Evolutionary conservation across 192 early-diverging fungal species (phyloP), one percentile per base, ranked within the genome.

Genomic region (Dissophora globulifera): DNA sequence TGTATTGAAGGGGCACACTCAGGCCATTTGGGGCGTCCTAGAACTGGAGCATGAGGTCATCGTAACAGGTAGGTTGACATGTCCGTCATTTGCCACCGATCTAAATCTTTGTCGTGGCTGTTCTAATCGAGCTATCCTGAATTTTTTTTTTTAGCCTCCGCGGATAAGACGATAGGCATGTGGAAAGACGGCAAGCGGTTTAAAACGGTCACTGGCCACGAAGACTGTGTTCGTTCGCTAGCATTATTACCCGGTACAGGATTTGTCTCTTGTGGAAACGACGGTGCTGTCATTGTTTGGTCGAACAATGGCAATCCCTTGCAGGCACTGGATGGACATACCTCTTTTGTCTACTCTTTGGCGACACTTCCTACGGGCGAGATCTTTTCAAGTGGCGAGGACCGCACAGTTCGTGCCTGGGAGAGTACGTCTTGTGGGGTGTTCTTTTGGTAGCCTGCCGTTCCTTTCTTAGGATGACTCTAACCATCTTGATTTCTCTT

Each of bases 11-110:
- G 95, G 93, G 4, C 97, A 99, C 62, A 50, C 80, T 22, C 86
- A 87, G 25, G 92, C 96, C 8, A 93, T 99, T 9, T 98, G 97
- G 97, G 87, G 87, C n/a, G 94, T 96, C 13, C 62, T 97, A n/a
- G 83, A 85, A 2, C 56, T 95, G 7, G 80, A 85, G 20, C 90
- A 93, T 56, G 87, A 89, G 0, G 69, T 81, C 4, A 75, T 94
- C 38, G 67, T 97, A 15, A 97, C 95, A 41, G 93, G 93, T 93
- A 86, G 22, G 26, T 12, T 31, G 31, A 41, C 3, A 42, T 42
- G 26, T n/a, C n/a, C n/a, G n/a, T n/a, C n/a, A n/a, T n/a, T n/a
- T n/a, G n/a, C n/a, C n/a, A n/a, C n/a, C n/a, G n/a, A n/a, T n/a
- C n/a, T n/a, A n/a, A n/a, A n/a, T n/a, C n/a, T n/a, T n/a, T n/a